Percentiles rank a stretch among this genome's conserved stretches.
Evolutionary conservation across 2,329 filamentous ascomycete genomes (phyloP).

Genomic region (Lachnellula occidentalis): DNA sequence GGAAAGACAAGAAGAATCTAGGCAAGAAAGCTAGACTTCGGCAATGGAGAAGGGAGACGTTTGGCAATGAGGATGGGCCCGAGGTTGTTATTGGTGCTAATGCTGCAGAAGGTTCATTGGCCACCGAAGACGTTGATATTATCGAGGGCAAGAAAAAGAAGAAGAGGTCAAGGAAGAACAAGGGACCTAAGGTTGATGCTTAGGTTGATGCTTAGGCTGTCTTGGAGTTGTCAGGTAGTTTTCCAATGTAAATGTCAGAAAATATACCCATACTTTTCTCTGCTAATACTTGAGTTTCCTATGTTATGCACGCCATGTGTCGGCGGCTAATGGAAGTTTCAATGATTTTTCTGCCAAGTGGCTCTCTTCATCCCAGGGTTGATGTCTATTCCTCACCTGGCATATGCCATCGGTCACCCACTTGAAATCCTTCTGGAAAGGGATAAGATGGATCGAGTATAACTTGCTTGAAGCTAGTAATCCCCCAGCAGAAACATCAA

Average conservation of each 20-base stretch:
- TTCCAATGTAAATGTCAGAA: neutral
- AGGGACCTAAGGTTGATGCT: slow-evolving; percentile 8
- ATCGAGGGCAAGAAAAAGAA: slow-evolving; percentile 42
- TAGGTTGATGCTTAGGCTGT: no score
- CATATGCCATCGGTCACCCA: neutral
- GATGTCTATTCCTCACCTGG: neutral
- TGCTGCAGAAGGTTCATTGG: slow-evolving; percentile 21
- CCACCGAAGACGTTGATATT: slow-evolving; percentile 28
- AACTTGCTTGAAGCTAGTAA: neutral
- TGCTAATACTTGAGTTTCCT: no score
- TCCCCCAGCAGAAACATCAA: neutral
- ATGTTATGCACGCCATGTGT: no score
- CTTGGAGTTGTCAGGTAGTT: neutral
- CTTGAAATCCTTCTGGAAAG: neutral
- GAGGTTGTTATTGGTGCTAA: slow-evolving; percentile 26
- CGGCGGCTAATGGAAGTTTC: neutral
- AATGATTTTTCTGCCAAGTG: neutral
- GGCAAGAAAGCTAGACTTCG: slow-evolving; percentile 88
- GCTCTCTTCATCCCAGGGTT: neutral
- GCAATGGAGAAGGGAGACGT: slow-evolving; percentile 71
- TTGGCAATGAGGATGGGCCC: slow-evolving; percentile 44
- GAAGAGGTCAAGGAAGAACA: slow-evolving; percentile 44
- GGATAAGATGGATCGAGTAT: neutral
- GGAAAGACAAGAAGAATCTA: slow-evolving; percentile 77
- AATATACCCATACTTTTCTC: neutral